These are phyloP conservation scores for Phytophthora sp. DNA, from an alignment of 352 stramenopile genomes.

Conservation along the genomic window DNA sequence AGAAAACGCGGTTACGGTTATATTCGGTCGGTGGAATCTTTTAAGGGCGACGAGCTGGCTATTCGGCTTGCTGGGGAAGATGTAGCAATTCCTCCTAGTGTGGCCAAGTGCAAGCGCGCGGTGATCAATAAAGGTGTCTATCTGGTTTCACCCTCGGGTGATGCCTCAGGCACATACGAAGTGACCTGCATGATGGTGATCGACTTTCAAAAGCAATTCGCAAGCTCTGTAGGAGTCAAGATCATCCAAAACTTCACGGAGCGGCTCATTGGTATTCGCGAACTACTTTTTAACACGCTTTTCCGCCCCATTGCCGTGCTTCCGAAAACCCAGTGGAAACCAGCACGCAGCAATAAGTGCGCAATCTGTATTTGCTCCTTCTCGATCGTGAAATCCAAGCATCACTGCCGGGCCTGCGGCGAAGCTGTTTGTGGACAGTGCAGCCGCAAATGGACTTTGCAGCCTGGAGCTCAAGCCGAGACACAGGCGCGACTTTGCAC, in stretches of 20 bases:
- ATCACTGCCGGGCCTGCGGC: slow-evolving; percentile 84
- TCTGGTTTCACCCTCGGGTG: slow-evolving; percentile 52
- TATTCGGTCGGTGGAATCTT: slow-evolving; percentile 81
- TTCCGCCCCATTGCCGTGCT: slow-evolving; percentile 76
- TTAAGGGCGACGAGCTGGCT: slow-evolving; percentile 81
- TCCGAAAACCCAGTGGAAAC: slow-evolving; percentile 67
- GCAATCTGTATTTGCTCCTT: slow-evolving; percentile 71
- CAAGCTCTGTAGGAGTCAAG: slow-evolving; percentile 55
- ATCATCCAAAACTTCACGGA: slow-evolving; percentile 85
- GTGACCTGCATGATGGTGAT: slow-evolving; percentile 88
- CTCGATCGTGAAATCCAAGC: slow-evolving; percentile 73
- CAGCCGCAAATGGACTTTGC: slow-evolving; percentile 82
- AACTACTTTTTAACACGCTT: slow-evolving; percentile 86
- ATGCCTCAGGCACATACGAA: slow-evolving; percentile 61
- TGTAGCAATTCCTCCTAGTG: slow-evolving; percentile 69
- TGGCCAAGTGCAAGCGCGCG: slow-evolving; percentile 87
- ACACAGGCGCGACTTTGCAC: slow-evolving; percentile 83
- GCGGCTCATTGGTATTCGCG: slow-evolving; percentile 78
- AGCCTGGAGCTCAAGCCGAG: slow-evolving; percentile 60
- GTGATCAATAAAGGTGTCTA: slow-evolving; percentile 87
- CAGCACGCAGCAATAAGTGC: slow-evolving; percentile 63
- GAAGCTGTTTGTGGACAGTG: slow-evolving; percentile 85
- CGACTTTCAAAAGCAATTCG: slow-evolving; percentile 86
- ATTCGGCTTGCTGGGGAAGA: slow-evolving; percentile 69
- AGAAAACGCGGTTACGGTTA: slow-evolving; percentile 77